Evolutionary conservation across 768 basidiomycete species (phyloP), one percentile per base, ranked within the genome.

Genomic region (Mycena belliarum): DNA sequence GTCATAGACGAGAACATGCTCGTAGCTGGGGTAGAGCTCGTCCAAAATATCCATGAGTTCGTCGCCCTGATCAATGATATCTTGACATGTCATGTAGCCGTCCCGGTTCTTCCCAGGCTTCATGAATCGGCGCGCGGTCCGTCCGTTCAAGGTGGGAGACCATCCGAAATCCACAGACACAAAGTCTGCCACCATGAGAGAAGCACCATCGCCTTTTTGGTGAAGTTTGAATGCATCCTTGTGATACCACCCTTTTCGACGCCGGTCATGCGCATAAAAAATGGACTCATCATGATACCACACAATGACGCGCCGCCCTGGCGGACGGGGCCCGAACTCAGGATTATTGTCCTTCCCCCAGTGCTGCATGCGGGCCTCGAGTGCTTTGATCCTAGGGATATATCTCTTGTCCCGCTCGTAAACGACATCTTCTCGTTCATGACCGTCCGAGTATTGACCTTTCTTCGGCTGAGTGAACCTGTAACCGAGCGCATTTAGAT

Each of bases 181-280:
- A 45, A 33, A 53, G 35, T 53, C 52, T 3, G 52, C 42, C 4
- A 45, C 51, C 51, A 52, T 52, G 4, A 43, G 42, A 6, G 51
- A 52, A n/a, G n/a, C 23, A 32, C 3, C 42, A 4, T 52, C 51
- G 0, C 51, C 51, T 28, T 51, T 41, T 10, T n/a, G 24, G 11
- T 51, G 41, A 4, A 29, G 41, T 24, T 42, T 51, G 1, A 40
- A 20, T 4, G 26, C 5, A 16, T 20, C 26, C 26, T 41, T 51
- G 26, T 71, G 59, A 14, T 66, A 50, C 70, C 72, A 75, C 5
- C 35, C 26, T 15, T 55, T 25, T 24, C 63, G 63, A 0, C 56
- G 35, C 0, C 63, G 56, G 60, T 75, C 72, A 63, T 76, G 61
- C 20, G 68, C 72, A 62, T 73, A 72, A 57, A 74, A 76, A 2